These are phyloP conservation scores for Theileria parva DNA, from an alignment of 169 alveolate genomes.

Conservation along the genomic window DNA sequence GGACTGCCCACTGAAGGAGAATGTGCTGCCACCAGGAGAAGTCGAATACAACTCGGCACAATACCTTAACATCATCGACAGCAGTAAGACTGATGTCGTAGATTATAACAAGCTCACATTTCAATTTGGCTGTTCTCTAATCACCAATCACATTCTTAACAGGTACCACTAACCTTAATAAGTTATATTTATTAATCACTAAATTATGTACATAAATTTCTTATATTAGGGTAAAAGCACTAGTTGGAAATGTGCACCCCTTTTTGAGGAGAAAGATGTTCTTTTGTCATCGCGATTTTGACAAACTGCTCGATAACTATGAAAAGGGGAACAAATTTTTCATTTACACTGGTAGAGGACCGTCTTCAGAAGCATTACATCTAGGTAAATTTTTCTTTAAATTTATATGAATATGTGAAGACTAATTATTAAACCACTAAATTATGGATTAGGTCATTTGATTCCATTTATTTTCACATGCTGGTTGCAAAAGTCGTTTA, in stretches of 20 bases:
- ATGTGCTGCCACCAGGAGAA: conserved; percentile 59
- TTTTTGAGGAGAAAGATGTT: conserved; percentile 95
- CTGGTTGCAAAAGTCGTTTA: conserved; percentile 95
- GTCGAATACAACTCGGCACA: conserved; percentile 37
- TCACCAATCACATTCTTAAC: conserved; percentile 82
- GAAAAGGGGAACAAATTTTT: conserved; percentile 93
- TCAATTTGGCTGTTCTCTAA: conserved; percentile 91
- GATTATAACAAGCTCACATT: conserved; percentile 91
- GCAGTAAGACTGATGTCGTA: conserved; percentile 75
- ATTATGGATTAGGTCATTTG: conserved; percentile 88
- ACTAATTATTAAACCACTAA: background rate
- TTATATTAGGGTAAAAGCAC: conserved; percentile 72
- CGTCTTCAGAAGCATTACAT: conserved; percentile 97
- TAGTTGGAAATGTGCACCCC: conserved; percentile 81
- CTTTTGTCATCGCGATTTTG: conserved; percentile 98
- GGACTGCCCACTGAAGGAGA: conserved; percentile 63
- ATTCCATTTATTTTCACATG: conserved; percentile 97
- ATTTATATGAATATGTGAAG: background rate
- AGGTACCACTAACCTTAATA: conserved; percentile 57
- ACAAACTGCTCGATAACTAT: conserved; percentile 86
- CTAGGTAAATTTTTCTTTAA: conserved; percentile 30
- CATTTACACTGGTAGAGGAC: conserved; percentile 99
- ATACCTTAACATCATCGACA: conserved; percentile 51
- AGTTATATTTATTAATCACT: conserved; percentile 29
- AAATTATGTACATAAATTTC: conserved; percentile 37